Evolutionary conservation across 345 rosid species (phyloP), one percentile per base, ranked within the genome.

Genomic region (Melastoma malabathricum): DNA sequence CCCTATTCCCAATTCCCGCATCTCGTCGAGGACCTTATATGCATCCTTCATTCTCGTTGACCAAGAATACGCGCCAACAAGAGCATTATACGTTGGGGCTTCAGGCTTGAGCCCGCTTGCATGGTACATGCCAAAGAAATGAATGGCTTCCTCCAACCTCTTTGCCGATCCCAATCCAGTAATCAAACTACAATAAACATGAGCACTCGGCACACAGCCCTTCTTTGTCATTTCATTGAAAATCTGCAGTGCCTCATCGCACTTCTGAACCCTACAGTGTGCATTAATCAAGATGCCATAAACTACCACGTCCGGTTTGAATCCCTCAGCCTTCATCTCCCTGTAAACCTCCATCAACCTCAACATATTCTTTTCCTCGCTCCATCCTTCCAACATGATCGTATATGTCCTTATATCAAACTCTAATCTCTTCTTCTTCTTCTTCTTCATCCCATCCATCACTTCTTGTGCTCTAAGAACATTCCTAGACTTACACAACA

Each of bases 371-470:
- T 56, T 65, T 62, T 72, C 87, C 56, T 72, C 79, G 39, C 94
- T 86, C 90, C 96, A 89, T 14, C 97, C 92, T 68, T 86, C 86
- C 18, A 86, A 72, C 63, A 86, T 65, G 63, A 86, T 86, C 7
- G 96, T 76, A 23, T 70, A 83, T 1, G 89, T 73, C 76, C 83
- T 83, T 2, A 83, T 59, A 67, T 83, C 86, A 18, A 92, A 80
- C 18, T 47, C 52, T 57, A 89, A 81, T 57, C 72, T n/a, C n/a
- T n/a, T n/a, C n/a, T n/a, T 79, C 58, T 23, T 82, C 18, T 72
- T 78, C 57, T 25, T 82, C 46, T 73, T 81, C 83, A 83, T 83
- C 78, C 70, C 73, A 52, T 89, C 97, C 51, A 86, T 81, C 89
- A 89, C 74, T 74, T 81, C 61, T 47, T 86, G 95, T 59, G 94